A percentile compares a stretch with the other conserved stretches of the same genome.
Conservation (phyloP, 768 basidiomycete species). For the Amanita subjunquillea region DNA sequence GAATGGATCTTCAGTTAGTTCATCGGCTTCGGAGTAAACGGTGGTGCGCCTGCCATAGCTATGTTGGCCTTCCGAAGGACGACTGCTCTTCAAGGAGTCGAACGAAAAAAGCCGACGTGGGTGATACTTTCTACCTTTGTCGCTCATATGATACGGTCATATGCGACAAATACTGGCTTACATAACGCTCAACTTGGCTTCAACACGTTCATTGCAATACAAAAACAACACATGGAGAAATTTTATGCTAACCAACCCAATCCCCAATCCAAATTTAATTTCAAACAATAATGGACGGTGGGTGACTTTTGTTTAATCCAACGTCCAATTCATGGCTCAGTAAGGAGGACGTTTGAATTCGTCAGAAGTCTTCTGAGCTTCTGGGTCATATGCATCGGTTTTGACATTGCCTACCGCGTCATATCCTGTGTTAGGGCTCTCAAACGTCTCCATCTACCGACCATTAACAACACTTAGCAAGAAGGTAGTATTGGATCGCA, state of each 20-base stretch:
- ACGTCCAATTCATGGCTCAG: conserved; percentile 7
- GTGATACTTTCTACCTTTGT: not conserved
- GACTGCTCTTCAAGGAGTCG: conserved; percentile 12
- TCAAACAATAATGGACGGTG: no score
- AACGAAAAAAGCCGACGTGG: conserved; percentile 17
- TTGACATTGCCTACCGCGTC: conserved; percentile 46
- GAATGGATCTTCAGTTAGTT: not conserved
- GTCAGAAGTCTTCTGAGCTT: conserved; percentile 44
- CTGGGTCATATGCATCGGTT: conserved; percentile 40
- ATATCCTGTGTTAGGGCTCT: conserved; percentile 39
- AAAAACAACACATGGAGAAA: not conserved
- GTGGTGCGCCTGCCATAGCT: not conserved
- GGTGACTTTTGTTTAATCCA: no score
- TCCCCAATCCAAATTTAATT: no score
- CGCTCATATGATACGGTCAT: not conserved
- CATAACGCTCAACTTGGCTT: not conserved
- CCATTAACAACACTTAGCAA: conserved; percentile 2
- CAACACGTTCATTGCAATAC: not conserved
- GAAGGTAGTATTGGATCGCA: conserved; percentile 12
- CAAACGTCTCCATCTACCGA: conserved; percentile 59
- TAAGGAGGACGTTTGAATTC: conserved; percentile 58
- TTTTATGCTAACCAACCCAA: no score
- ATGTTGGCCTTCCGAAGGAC: not conserved
- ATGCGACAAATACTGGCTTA: not conserved
- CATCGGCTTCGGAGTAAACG: not conserved